phyloP scores from a whole-genome alignment of 208 protist genomes.

The Acanthamoeba healyi region DNA sequence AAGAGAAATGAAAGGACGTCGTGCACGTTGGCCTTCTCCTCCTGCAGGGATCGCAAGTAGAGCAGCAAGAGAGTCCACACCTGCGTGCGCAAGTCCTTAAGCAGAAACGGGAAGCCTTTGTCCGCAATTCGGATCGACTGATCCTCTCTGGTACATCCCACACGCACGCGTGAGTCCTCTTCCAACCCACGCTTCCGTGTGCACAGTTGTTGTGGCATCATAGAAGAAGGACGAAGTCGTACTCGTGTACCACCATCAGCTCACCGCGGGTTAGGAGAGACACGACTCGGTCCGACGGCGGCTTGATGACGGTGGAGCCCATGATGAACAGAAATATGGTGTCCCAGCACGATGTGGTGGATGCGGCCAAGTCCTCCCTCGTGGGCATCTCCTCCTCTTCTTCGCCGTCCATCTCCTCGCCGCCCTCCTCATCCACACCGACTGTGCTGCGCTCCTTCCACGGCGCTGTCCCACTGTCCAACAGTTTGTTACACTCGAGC shows the following conservation, averaged over 20 bases:
- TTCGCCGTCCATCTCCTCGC: neutral
- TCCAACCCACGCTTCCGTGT: too few relatives aligned
- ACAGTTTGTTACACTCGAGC: neutral
- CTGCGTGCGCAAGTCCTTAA: slow-evolving; percentile 38
- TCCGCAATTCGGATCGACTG: neutral
- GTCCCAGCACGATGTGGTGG: slow-evolving; percentile 22
- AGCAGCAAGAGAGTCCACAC: slow-evolving; percentile 2
- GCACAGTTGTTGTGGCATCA: too few relatives aligned
- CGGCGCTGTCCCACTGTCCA: neutral
- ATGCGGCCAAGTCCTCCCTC: neutral
- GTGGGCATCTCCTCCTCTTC: neutral
- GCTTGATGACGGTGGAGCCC: slow-evolving; percentile 3
- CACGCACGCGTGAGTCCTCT: neutral
- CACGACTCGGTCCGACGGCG: slow-evolving; percentile 3
- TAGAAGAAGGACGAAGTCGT: neutral
- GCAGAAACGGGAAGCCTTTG: slow-evolving; percentile 46
- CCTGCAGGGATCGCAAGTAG: neutral
- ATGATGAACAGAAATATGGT: slow-evolving; percentile 16
- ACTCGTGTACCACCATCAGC: slow-evolving; percentile 39
- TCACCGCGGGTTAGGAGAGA: neutral
- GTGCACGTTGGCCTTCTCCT: slow-evolving; percentile 27
- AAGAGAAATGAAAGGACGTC: slow-evolving; percentile 64
- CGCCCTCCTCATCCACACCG: neutral
- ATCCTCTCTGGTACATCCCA: neutral
- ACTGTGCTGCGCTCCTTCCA: neutral